Evolutionary conservation across 495 filamentous ascomycete genomes (phyloP), one percentile per base, ranked within the genome.

Genomic region (Clohesyomyces aquaticus): DNA sequence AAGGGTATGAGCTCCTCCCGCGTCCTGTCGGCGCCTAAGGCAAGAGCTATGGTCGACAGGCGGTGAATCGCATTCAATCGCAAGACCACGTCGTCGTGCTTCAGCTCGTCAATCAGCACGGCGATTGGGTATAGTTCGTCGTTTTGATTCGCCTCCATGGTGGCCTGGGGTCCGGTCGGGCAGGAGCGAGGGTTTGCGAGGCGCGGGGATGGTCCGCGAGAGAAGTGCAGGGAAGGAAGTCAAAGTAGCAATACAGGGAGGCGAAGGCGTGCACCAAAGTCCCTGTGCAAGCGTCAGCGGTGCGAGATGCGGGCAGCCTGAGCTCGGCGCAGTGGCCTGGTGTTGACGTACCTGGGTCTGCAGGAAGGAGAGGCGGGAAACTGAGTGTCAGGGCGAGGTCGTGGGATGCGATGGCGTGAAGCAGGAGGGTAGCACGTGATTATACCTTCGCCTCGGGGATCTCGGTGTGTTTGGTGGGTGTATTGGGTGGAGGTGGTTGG

Each of bases 111-210:
- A 78, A 98, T 98, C 75, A 98, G 86, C 58, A 98, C 95, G 65
- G 94, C 94, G 82, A 98, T 98, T 72, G 94, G 94, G 77, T 96
- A 98, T 66, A 98, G 91, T 85, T 97, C 95, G 77, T 98, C 93
- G 75, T 87, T 95, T 79, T 88, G 85, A 67, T 81, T 83, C 67
- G 81, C 82, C 72, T 91, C 87, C 88, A 91, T 91, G 61, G 23
- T 66, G 63, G 23, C 19, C 21, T 22, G 23, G 28, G 29, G 18
- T 6, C 28, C 27, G 43, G 41, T 22, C 16, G 42, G 56, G 42
- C 23, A 57, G 41, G 63, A 45, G 43, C 49, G 50, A 29, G 47
- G 25, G 55, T 55, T 32, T 56, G 18, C 56, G 63, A 61, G 63
- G 63, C 51, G n/a, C 55, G 27, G 54, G 27, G 22, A 35, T 32